phyloP scores from a whole-genome alignment of 2,329 filamentous ascomycete species.

The Colletotrichum gigasporum region DNA sequence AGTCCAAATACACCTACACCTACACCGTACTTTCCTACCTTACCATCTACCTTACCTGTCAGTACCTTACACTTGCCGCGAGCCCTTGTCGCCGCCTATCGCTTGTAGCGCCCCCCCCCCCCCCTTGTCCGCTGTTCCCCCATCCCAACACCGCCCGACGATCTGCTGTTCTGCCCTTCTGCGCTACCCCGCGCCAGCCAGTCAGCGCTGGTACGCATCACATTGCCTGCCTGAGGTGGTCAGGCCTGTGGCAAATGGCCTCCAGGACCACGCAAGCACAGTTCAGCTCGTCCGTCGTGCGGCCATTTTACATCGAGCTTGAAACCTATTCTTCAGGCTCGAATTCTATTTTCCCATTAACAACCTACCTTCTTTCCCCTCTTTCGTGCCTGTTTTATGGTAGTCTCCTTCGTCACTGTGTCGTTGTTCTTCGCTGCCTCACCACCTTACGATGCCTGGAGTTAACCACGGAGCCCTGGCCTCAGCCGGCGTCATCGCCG shows the following conservation, averaged over 20 bases:
- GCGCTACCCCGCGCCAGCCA: constrained; percentile 29
- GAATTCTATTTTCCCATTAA: background rate
- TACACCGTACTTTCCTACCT: no score
- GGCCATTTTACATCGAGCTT: constrained; percentile 18
- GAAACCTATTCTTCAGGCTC: background rate
- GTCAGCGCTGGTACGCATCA: constrained; percentile 28
- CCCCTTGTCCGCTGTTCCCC: background rate
- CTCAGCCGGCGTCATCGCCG: constrained; percentile 67
- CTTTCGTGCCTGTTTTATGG: background rate
- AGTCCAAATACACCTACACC: no score
- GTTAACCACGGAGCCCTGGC: constrained; percentile 64
- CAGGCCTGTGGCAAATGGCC: constrained; percentile 30
- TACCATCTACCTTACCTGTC: no score
- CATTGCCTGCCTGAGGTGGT: constrained; percentile 29
- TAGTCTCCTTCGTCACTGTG: background rate
- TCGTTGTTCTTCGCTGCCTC: constrained; percentile 6
- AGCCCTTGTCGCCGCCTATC: constrained; percentile 18
- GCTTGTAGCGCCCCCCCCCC: constrained; percentile 12
- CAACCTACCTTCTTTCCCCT: background rate
- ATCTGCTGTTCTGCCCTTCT: constrained; percentile 18
- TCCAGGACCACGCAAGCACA: constrained; percentile 26
- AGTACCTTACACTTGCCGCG: background rate
- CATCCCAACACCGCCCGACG: constrained; percentile 22
- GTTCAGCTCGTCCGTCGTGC: constrained; percentile 10
- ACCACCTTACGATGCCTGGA: constrained; percentile 53